Conservation (phyloP, 2,329 filamentous ascomycete species). For the Apiospora arundinis region DNA sequence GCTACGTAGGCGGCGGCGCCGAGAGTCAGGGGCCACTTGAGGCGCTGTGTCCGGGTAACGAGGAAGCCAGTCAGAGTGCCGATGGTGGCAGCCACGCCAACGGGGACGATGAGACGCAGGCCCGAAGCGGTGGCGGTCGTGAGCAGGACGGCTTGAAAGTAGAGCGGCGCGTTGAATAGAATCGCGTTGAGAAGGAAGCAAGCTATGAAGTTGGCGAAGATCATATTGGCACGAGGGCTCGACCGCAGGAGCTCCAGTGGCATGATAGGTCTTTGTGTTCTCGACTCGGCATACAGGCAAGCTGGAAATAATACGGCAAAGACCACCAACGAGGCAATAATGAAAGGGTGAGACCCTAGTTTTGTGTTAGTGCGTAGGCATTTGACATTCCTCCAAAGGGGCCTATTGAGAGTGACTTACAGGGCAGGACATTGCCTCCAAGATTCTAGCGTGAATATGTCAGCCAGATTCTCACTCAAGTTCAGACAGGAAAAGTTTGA, state of each 20-base stretch:
- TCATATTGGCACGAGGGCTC: slow-evolving; percentile 61
- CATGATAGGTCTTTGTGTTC: slow-evolving; percentile 63
- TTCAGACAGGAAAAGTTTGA: background rate
- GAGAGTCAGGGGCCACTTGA: slow-evolving; percentile 64
- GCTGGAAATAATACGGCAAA: slow-evolving; percentile 55
- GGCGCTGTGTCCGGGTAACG: slow-evolving; percentile 63
- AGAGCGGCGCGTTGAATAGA: slow-evolving; percentile 72
- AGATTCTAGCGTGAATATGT: slow-evolving; percentile 51
- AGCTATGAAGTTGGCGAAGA: slow-evolving; percentile 60
- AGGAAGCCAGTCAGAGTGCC: slow-evolving; percentile 67
- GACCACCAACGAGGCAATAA: slow-evolving; percentile 57
- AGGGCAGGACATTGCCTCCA: slow-evolving; percentile 68
- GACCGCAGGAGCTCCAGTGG: slow-evolving; percentile 59
- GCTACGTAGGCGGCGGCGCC: slow-evolving; percentile 56
- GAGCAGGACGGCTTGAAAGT: slow-evolving; percentile 77
- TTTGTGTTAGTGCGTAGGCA: background rate
- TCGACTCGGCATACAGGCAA: slow-evolving; percentile 60
- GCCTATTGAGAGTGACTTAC: slow-evolving; percentile 42
- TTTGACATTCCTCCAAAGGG: background rate
- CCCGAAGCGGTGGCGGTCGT: slow-evolving; percentile 74
- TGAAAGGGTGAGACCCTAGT: slow-evolving; percentile 63
- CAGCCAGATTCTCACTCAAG: background rate
- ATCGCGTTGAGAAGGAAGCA: slow-evolving; percentile 61
- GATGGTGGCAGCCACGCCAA: slow-evolving; percentile 58
- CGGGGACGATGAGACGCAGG: slow-evolving; percentile 72